Evolutionary conservation across 2,329 filamentous ascomycete genomes (phyloP), one percentile per base, ranked within the genome.

Genomic region (Cercospora zeina): DNA sequence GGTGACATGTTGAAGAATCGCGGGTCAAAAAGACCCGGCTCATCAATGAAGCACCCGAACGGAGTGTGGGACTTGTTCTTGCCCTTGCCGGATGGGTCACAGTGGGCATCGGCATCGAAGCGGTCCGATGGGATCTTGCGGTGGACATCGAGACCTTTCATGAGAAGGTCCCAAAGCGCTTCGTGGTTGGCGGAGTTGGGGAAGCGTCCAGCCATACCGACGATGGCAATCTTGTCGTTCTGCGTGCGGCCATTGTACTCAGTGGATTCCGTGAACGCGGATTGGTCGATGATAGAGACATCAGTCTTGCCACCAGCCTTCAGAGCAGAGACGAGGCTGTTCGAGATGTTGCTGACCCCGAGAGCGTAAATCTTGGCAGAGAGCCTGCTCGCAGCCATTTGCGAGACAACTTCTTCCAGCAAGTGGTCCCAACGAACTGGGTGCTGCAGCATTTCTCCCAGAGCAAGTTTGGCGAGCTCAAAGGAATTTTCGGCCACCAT

Each of bases 1-100:
- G 89, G 89, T 36, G 89, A 92, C 87, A 93, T 92, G 76, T 91
- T 91, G 83, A 93, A 93, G 77, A 93, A 93, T 0, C 87, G 82
- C n/a, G 89, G 87, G 69, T 93, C 90, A 71, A 93, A 93, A 53
- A 89, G 80, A 59, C 89, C 89, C 0, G 89, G 89, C 64, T 91
- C 84, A 65, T 91, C 86, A 67, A 91, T 84, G 77, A 87, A 92
- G 77, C 88, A 90, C 14, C 89, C 89, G 69, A 86, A 91, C 2
- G 87, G 88, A 1, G 89, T 91, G 75, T 90, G 87, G 58, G 85
- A 89, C 62, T 89, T 91, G 78, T 92, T 93, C 74, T 87, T 87
- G 33, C 79, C 82, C 75, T 91, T 91, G 21, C 89, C 88, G 5
- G 85, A 86, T 4, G 87, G 83, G 70, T 93, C 89, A 65, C 82